Percentiles rank a stretch among this genome's conserved stretches.
phyloP scores from a whole-genome alignment of 192 early-diverging fungal genomes.

The Haplosporangium gracile region DNA sequence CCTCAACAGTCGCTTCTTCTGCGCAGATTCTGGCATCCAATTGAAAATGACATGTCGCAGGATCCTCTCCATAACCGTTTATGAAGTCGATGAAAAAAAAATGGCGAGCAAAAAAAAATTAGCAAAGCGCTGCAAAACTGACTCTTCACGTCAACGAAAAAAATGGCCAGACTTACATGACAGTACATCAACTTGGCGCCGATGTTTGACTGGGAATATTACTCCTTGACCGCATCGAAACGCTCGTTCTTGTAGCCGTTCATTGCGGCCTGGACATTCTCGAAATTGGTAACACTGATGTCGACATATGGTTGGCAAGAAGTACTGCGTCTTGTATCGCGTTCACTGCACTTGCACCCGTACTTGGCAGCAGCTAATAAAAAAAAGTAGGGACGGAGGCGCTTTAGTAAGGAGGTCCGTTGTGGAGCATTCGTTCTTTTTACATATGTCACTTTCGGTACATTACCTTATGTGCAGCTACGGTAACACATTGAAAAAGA shows the following conservation, averaged over 20 bases:
- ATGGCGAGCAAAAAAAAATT: too few species aligned
- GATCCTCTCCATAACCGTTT: constrained; percentile 2
- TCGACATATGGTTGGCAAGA: constrained; percentile 10
- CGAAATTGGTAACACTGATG: not conserved
- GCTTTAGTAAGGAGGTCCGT: too few species aligned
- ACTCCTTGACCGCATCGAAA: not conserved
- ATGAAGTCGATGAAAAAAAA: not conserved
- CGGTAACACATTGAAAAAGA: not conserved
- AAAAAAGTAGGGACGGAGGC: not conserved
- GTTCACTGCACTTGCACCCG: constrained; percentile 9
- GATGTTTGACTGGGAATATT: not conserved
- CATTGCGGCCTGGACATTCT: not conserved
- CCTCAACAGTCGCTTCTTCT: too few species aligned
- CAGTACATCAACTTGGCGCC: not conserved
- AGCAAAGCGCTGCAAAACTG: not conserved
- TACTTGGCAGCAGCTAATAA: constrained; percentile 12
- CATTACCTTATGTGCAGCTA: too few species aligned
- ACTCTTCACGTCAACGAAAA: too few species aligned
- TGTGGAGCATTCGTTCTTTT: too few species aligned
- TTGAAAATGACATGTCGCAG: not conserved
- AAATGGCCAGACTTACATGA: not conserved
- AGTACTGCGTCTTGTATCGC: constrained; percentile 9
- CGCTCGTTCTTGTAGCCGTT: not conserved
- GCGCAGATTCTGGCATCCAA: too few species aligned
- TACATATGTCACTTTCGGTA: too few species aligned